Base-by-base conservation (phyloP, 345 rosid species). In the Linum tenue region DNA sequence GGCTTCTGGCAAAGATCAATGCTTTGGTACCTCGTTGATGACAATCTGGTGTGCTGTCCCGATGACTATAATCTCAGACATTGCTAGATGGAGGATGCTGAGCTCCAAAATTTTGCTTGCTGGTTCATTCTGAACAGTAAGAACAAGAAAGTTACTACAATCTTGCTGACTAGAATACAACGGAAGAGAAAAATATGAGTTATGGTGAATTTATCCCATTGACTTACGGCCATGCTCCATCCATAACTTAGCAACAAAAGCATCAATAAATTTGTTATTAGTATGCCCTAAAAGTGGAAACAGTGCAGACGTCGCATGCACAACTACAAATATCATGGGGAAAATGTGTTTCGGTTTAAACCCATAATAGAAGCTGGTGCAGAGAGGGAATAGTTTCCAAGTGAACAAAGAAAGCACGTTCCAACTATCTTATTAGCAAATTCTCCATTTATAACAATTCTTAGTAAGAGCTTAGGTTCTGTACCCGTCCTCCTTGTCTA, bases 1-100 rank as follows among this genome's bases (percentile, higher is more conserved):
- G 64, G 48, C 56, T 15, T 43, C 62, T 11, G 43, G 10, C 41
- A 62, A 2, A 14, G 51, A 35, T 7, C 7, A 15, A 3, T 40
- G 5, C 55, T 36, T 9, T n/a, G 2, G 38, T 62, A 84, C 98
- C 97, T 94, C 99, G 60, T 94, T 94, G 16, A 90, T 94, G 70
- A 94, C 99, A 59, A 94, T 94, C 57, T 80, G 99, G 78, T 86
- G 97, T 56, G 85, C 80, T 37, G 97, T 92, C 69, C 84, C 96
- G 44, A 92, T 75, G 78, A 86, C 86, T 22, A 85, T 65, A 55
- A 90, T 84, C 81, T 92, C 99, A 10, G 99, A 90, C 97, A 90
- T 94, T 37, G 97, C 96, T 72, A 94, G 65, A 70, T 86, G 99
- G 67, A 94, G 97, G 75, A 94, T 86, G 37, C 91, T 80, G 43